Conservation (phyloP, 257 asterid genomes). For the Solanum chilense region DNA sequence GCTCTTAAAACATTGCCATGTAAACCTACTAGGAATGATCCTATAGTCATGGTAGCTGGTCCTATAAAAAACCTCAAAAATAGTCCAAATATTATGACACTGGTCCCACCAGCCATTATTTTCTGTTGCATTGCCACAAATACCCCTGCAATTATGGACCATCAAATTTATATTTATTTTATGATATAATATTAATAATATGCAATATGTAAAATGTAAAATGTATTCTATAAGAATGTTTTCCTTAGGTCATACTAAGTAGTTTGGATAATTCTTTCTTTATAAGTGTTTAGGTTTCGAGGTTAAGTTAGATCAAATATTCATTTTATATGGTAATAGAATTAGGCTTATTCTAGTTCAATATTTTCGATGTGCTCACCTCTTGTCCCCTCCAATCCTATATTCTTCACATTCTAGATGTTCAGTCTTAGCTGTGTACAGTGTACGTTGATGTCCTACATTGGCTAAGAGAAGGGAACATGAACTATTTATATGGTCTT, state of each 20-base stretch:
- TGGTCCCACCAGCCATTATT: constrained; percentile 39
- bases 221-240: background rate
- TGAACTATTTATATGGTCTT: background rate
- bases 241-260: background rate
- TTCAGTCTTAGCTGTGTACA: background rate
- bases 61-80: constrained; percentile 48
- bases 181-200: background rate
- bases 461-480: background rate
- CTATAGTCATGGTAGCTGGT: constrained; percentile 38
- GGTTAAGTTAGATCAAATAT: background rate
- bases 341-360: background rate
- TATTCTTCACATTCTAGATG: background rate
- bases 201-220: background rate
- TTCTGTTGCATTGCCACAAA: constrained; percentile 77
- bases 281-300: background rate
- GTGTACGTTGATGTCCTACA: background rate
- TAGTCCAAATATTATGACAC: constrained; percentile 31
- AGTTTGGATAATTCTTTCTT: background rate
- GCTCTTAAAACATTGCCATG: constrained; percentile 31
- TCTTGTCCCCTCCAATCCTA: background rate
- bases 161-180: background rate
- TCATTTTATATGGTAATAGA: background rate
- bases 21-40: constrained; percentile 38
- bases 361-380: background rate
- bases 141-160: constrained; percentile 28